Conservation (phyloP, 1,139 yeast species). For the Taphrina wiesneri region DNA sequence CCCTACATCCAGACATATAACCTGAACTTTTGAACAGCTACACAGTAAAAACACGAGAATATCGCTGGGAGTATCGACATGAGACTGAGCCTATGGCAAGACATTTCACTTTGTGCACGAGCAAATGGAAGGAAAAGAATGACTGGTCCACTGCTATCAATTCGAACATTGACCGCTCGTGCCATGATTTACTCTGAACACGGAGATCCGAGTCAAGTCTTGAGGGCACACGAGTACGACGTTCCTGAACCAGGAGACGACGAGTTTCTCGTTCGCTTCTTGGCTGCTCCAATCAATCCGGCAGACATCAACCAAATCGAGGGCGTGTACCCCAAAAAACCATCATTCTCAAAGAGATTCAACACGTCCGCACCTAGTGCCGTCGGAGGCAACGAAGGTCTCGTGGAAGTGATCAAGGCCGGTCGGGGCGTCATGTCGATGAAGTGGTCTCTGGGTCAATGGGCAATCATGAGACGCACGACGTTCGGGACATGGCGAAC, state of each 20-base stretch:
- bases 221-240: slow-evolving; percentile 21
- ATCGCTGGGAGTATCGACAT: neutral
- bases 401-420: slow-evolving; percentile 74
- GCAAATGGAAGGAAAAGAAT: neutral
- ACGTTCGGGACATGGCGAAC: slow-evolving; percentile 96
- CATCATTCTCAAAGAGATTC: slow-evolving; percentile 57
- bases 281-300: slow-evolving; percentile 92
- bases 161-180: slow-evolving; percentile 8
- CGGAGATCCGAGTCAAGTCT: slow-evolving; percentile 36
- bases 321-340: slow-evolving; percentile 90
- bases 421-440: slow-evolving; percentile 68
- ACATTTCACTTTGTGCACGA: neutral
- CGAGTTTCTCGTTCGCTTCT: slow-evolving; percentile 44
- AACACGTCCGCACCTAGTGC: slow-evolving; percentile 64
- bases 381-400: slow-evolving; percentile 91
- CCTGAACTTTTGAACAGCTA: no score
- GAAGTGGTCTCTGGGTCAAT: slow-evolving; percentile 68
- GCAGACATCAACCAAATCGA: slow-evolving; percentile 87
- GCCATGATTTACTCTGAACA: slow-evolving; percentile 34
- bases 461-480: slow-evolving; percentile 83
- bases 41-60: no score
- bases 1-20: neutral
- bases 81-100: neutral
- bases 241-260: slow-evolving; percentile 19
- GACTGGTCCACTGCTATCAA: neutral